Conservation (phyloP, 768 basidiomycete species). For the Cyclocybe aegerita region DNA sequence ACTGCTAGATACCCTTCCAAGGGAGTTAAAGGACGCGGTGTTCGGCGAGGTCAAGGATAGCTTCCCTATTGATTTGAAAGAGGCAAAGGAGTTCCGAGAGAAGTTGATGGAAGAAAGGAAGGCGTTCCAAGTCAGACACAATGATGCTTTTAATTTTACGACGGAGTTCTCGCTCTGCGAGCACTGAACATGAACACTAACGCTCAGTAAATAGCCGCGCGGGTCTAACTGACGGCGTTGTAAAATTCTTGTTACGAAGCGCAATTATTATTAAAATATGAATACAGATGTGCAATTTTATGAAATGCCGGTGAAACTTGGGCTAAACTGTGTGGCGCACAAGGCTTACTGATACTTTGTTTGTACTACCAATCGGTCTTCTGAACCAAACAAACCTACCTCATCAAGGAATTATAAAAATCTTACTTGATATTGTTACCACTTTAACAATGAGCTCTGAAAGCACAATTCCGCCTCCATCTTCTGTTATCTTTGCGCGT, state of each 20-base stretch:
- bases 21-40: conserved; percentile 12
- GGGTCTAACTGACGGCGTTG: no score
- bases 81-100: conserved; percentile 24
- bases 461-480: conserved; percentile 34
- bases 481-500: conserved; percentile 77
- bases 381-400: no score
- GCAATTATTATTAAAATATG: no score
- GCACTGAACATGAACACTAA: conserved; percentile 18
- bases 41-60: conserved; percentile 15
- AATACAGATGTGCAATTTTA: no score
- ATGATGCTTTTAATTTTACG: conserved; percentile 4
- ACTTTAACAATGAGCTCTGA: neutral
- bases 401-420: no score
- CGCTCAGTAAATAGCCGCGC: no score
- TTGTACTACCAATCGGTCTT: no score
- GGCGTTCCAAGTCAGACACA: conserved; percentile 13
- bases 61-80: conserved; percentile 23
- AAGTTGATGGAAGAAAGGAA: conserved; percentile 32
- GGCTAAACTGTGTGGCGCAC: no score
- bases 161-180: conserved; percentile 22
- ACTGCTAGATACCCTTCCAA: conserved; percentile 10
- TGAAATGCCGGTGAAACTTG: no score
- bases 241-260: no score
- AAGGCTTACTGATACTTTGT: no score
- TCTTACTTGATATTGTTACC: no score